Evolutionary conservation across 768 basidiomycete species (phyloP).

Genomic region (Boletus reticulatus): DNA sequence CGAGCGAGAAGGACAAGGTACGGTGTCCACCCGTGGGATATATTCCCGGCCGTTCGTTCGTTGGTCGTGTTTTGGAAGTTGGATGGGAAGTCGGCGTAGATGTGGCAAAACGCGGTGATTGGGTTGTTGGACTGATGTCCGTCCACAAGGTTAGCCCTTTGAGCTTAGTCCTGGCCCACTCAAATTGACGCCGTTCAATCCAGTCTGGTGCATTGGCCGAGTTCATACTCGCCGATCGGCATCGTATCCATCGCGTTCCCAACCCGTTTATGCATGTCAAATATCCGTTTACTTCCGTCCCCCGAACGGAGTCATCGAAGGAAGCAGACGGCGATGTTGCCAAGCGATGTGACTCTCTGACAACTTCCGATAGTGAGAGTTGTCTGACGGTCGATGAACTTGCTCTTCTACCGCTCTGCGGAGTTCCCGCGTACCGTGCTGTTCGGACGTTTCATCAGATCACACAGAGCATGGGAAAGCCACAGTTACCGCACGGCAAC

Average conservation of each 20-base stretch:
- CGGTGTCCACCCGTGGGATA: conserved; percentile 51
- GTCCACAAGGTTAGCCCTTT: conserved; percentile 65
- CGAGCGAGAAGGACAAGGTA: conserved; percentile 26
- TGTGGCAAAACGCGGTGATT: conserved; percentile 72
- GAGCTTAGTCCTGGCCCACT: conserved; percentile 1
- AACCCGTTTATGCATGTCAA: conserved; percentile 47
- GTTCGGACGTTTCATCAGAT: conserved; percentile 59
- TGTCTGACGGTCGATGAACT: conserved; percentile 64
- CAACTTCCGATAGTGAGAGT: conserved; percentile 5
- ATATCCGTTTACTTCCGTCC: conserved; percentile 19
- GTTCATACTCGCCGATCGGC: conserved; percentile 81
- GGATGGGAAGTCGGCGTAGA: conserved; percentile 63
- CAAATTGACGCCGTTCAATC: conserved; percentile 8
- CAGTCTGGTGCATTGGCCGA: conserved; percentile 88
- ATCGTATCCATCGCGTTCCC: conserved; percentile 70
- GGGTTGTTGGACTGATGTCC: conserved; percentile 82
- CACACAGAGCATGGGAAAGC: conserved; percentile 23
- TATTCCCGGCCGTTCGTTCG: conserved; percentile 85
- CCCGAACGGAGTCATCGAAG: conserved; percentile 9
- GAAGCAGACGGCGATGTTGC: conserved; percentile 6
- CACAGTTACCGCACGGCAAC: conserved; percentile 23
- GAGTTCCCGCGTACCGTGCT: conserved; percentile 80
- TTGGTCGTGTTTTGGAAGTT: conserved; percentile 77
- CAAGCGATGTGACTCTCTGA: conserved; percentile 9
- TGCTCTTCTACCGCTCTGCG: conserved; percentile 75